Conservation (phyloP, 163 green algal species). For the Chloroidium sp. region DNA sequence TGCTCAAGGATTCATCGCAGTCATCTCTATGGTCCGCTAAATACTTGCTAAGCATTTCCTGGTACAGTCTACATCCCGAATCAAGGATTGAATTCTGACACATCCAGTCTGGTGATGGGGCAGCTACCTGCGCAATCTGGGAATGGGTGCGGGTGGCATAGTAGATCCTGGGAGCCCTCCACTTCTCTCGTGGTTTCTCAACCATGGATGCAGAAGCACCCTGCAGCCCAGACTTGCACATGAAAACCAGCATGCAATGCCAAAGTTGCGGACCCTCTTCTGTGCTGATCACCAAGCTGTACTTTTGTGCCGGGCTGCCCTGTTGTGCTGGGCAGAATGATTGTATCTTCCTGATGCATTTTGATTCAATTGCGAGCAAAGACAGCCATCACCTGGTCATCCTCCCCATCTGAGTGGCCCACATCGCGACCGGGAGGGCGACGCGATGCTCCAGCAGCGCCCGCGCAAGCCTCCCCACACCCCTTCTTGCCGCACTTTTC, state of each 20-base stretch:
- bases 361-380: not conserved
- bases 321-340: not conserved
- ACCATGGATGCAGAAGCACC: too few species aligned
- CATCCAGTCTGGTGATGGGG: not conserved
- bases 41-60: too few species aligned
- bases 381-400: not conserved
- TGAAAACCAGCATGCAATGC: too few species aligned
- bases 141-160: constrained; percentile 92
- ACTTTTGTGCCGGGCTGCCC: too few species aligned
- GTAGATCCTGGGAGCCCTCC: constrained; percentile 60
- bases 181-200: not conserved
- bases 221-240: too few species aligned
- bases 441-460: not conserved
- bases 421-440: not conserved
- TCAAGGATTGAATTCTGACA: not conserved
- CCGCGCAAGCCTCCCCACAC: not conserved
- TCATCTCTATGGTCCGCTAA: too few species aligned
- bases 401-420: not conserved
- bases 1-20: too few species aligned
- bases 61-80: not conserved
- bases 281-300: too few species aligned
- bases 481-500: not conserved
- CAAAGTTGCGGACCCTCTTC: too few species aligned
- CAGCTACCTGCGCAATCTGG: constrained; percentile 81
- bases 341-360: not conserved